phyloP scores from a whole-genome alignment of 305 asterid genomes.

The Fraxinus angustifolia region DNA sequence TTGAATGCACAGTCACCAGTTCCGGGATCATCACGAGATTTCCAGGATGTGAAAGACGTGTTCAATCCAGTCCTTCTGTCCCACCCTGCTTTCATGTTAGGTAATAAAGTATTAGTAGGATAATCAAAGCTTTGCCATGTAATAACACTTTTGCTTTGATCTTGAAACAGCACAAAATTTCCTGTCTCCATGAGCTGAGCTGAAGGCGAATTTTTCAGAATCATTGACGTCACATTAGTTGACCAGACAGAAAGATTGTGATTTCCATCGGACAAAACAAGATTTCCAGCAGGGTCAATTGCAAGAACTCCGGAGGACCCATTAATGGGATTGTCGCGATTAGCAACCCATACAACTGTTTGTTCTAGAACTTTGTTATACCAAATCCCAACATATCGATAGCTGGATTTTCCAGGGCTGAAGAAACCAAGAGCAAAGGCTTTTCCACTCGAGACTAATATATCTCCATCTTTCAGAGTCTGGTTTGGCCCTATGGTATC shows the following conservation, averaged over 20 bases:
- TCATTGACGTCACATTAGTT: background rate
- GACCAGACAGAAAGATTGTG: background rate
- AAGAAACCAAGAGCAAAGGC: conserved; percentile 40
- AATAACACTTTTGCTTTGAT: background rate
- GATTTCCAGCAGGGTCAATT: background rate
- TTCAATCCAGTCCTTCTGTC: background rate
- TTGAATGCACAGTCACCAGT: background rate
- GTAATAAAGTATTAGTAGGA: background rate
- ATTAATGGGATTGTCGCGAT: conserved; percentile 33
- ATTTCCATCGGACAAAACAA: background rate
- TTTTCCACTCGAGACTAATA: conserved; percentile 24
- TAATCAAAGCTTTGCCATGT: background rate
- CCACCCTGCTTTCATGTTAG: background rate
- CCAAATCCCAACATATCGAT: conserved; percentile 38
- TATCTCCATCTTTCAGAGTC: conserved; percentile 32
- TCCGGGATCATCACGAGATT: background rate
- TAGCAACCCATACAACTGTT: conserved; percentile 47
- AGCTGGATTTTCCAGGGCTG: conserved; percentile 24
- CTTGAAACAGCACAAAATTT: background rate
- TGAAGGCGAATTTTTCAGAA: background rate
- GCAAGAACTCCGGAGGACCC: background rate
- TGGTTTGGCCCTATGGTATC: conserved; percentile 30
- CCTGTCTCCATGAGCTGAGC: background rate
- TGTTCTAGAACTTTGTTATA: conserved; percentile 29
- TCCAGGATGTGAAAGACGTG: background rate